These are phyloP conservation scores for Mycena pura DNA, from an alignment of 768 basidiomycete genomes.

Conservation along the genomic window DNA sequence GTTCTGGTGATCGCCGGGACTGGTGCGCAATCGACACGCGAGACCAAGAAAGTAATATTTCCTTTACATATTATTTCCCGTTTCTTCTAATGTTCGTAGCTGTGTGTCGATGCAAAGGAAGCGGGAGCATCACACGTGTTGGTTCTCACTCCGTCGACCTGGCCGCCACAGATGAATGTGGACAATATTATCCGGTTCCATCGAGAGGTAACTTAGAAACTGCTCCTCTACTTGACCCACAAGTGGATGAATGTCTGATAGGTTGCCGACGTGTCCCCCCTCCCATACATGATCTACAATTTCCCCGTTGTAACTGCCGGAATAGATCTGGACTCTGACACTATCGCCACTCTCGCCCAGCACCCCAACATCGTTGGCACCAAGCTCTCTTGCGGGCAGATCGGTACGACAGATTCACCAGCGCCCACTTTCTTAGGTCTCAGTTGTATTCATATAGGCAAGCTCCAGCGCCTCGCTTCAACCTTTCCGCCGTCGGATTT, in stretches of 20 bases:
- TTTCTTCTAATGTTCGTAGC: slow-evolving; percentile 23
- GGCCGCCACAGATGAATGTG: slow-evolving; percentile 67
- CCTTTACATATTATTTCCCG: not conserved
- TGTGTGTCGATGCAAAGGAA: slow-evolving; percentile 76
- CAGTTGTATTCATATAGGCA: slow-evolving; percentile 38
- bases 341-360: slow-evolving; percentile 66
- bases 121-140: slow-evolving; percentile 85
- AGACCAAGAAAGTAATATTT: slow-evolving; percentile 55
- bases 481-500: slow-evolving; percentile 60
- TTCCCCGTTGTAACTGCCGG: slow-evolving; percentile 85
- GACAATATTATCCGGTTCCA: slow-evolving; percentile 73
- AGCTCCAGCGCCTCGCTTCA: slow-evolving; percentile 76
- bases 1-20: slow-evolving; percentile 83
- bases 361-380: slow-evolving; percentile 89
- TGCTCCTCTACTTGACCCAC: not conserved
- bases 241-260: not conserved
- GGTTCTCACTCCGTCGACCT: slow-evolving; percentile 76
- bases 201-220: slow-evolving; percentile 57
- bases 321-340: slow-evolving; percentile 84
- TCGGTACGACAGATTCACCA: slow-evolving; percentile 53
- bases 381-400: slow-evolving; percentile 85
- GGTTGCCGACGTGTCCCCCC: slow-evolving; percentile 19
- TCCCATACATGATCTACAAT: slow-evolving; percentile 74
- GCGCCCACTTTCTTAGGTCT: too few relatives aligned
- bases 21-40: slow-evolving; percentile 79